A percentile compares a stretch with the other conserved stretches of the same genome.
Evolutionary conservation across 768 basidiomycete genomes (phyloP).

Genomic region (Termitomyces sp.): DNA sequence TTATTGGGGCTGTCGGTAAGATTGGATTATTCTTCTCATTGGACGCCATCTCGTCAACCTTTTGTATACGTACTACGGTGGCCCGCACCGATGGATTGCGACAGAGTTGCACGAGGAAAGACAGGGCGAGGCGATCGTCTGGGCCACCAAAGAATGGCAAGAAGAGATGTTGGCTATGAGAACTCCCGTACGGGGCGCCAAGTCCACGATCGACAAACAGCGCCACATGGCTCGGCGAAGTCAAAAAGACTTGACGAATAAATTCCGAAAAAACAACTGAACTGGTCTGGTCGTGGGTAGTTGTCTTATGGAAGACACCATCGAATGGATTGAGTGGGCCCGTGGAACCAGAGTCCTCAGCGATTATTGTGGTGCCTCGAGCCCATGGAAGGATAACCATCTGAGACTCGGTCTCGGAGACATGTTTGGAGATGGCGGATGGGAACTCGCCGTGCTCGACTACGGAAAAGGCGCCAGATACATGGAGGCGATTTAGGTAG

Average conservation of each 20-base stretch:
- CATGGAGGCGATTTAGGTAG: slow-evolving; percentile 57
- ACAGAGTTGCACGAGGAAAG: slow-evolving; percentile 77
- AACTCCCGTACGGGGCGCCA: slow-evolving; percentile 19
- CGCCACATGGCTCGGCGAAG: slow-evolving; percentile 70
- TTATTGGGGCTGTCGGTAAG: not conserved
- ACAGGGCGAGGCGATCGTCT: slow-evolving; percentile 84
- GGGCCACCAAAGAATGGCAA: slow-evolving; percentile 93
- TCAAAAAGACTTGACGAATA: slow-evolving; percentile 76
- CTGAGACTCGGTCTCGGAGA: slow-evolving; percentile 51
- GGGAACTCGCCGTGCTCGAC: slow-evolving; percentile 75
- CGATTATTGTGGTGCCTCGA: slow-evolving; percentile 27
- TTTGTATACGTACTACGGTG: slow-evolving; percentile 63
- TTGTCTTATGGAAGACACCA: slow-evolving; percentile 58
- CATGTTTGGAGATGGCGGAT: slow-evolving; percentile 57
- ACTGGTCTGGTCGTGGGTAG: slow-evolving; percentile 43
- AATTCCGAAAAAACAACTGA: slow-evolving; percentile 74
- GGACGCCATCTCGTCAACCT: slow-evolving; percentile 32
- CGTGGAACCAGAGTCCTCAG: slow-evolving; percentile 19
- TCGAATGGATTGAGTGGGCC: slow-evolving; percentile 66
- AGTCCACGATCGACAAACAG: slow-evolving; percentile 79
- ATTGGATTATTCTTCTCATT: slow-evolving; percentile 14
- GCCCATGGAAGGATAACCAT: slow-evolving; percentile 87
- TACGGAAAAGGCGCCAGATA: slow-evolving; percentile 69
- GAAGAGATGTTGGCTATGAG: slow-evolving; percentile 56
- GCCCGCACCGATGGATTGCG: slow-evolving; percentile 57